Conservation (phyloP, 495 filamentous ascomycete genomes). For the Tuber calosporum region DNA sequence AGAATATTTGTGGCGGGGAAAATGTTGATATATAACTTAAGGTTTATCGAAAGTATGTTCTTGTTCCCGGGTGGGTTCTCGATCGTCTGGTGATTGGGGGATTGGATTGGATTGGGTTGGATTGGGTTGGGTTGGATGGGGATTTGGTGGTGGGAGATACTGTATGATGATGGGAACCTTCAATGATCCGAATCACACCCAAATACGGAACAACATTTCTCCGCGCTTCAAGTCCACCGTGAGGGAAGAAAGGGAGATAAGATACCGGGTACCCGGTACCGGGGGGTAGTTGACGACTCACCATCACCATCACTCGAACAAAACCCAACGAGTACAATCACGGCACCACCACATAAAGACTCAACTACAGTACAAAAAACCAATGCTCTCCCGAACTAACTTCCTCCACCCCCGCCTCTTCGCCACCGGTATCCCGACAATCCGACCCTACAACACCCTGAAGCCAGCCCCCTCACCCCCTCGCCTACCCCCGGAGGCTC, state of each 20-base stretch:
- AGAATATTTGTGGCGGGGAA: neutral
- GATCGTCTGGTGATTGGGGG: neutral
- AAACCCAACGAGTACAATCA: neutral
- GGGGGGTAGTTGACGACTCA: no score
- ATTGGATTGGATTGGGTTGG: neutral
- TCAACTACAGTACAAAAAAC: neutral
- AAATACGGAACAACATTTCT: constrained; percentile 1
- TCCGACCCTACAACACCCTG: constrained; percentile 37
- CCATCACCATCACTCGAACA: neutral
- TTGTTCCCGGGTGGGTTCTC: neutral
- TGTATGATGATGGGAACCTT: neutral
- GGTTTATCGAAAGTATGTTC: neutral
- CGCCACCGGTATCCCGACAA: constrained; percentile 36
- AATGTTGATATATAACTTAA: neutral
- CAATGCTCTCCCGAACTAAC: constrained; percentile 31
- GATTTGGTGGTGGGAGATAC: no score
- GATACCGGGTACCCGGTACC: neutral
- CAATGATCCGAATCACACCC: neutral
- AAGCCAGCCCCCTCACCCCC: constrained; percentile 62
- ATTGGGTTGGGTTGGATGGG: neutral
- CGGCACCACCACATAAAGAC: neutral
- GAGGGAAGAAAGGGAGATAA: neutral
- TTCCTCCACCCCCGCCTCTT: constrained; percentile 24
- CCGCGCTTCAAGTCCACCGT: neutral
- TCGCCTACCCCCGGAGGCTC: constrained; percentile 75